These are phyloP conservation scores for Linderniella brevidens DNA, from an alignment of 257 asterid species.

Conservation along the genomic window DNA sequence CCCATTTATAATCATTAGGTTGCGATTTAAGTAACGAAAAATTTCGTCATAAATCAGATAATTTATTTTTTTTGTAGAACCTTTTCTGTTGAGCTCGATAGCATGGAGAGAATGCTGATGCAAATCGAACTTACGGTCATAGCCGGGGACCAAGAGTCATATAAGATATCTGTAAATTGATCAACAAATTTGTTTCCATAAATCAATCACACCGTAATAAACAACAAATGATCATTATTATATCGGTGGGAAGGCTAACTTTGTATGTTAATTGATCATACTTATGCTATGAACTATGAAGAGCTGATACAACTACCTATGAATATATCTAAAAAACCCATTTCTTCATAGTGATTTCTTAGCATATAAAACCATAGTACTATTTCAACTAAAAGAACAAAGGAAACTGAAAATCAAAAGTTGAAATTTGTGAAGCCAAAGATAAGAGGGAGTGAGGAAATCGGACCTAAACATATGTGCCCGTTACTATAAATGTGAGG, in stretches of 20 bases:
- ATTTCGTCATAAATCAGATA: too few species aligned
- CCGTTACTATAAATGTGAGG: constrained; percentile 95
- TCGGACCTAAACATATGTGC: constrained; percentile 82
- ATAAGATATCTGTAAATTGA: constrained; percentile 50
- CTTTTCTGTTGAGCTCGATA: constrained; percentile 90
- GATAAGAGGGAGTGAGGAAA: constrained; percentile 1
- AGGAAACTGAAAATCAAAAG: too few species aligned
- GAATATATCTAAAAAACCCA: too few species aligned
- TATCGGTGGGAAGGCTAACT: neutral
- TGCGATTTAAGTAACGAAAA: neutral
- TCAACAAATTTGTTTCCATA: neutral
- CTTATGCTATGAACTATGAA: too few species aligned
- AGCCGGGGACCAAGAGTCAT: constrained; percentile 99
- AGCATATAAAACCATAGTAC: too few species aligned
- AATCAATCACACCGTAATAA: constrained; percentile 5
- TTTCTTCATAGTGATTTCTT: too few species aligned
- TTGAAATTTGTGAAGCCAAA: constrained; percentile 1
- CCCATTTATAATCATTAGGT: too few species aligned
- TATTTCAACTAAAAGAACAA: too few species aligned
- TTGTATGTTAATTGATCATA: too few species aligned
- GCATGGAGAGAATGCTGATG: constrained; percentile 94
- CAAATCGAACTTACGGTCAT: constrained; percentile 96
- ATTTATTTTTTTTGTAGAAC: constrained; percentile 15
- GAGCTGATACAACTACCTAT: too few species aligned
- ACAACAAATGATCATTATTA: constrained; percentile 2